Percentiles rank a stretch among this genome's conserved stretches.
Conservation (phyloP, 345 rosid species). For the Sisymbrium altissimum region DNA sequence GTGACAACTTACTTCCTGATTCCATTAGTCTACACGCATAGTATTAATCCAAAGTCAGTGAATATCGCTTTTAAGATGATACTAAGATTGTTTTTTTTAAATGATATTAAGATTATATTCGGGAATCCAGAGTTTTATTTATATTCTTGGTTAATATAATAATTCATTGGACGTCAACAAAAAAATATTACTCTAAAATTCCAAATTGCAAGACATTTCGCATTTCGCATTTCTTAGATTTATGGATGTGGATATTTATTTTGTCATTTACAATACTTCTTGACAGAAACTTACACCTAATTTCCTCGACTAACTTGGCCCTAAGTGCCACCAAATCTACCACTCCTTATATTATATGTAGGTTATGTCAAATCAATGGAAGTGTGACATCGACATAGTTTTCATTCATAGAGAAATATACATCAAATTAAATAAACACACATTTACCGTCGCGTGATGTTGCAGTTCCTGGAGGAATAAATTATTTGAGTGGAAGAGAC, state of each 20-base stretch:
- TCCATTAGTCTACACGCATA: neutral
- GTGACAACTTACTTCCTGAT: neutral
- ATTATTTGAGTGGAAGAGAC: neutral
- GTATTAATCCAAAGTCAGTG: neutral
- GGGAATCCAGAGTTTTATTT: neutral
- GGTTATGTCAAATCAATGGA: neutral
- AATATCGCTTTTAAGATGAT: no score
- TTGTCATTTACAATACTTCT: neutral
- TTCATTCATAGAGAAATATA: neutral
- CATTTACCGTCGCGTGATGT: neutral
- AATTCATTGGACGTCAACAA: neutral
- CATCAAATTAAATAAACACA: neutral
- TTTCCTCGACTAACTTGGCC: conserved; percentile 18
- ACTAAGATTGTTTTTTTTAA: no score
- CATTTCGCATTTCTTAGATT: neutral
- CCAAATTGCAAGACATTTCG: neutral
- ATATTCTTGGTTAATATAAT: neutral
- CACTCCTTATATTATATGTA: neutral
- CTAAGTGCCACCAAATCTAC: conserved; percentile 20
- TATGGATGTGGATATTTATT: neutral
- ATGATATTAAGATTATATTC: no score
- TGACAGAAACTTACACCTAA: conserved; percentile 26
- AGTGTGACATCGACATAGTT: neutral
- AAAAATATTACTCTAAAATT: neutral
- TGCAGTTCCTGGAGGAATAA: neutral